Percentiles rank a stretch among this genome's conserved stretches.
Evolutionary conservation across 805 yeast genomes (phyloP).

Genomic region (Wickerhamomyces chambardii): DNA sequence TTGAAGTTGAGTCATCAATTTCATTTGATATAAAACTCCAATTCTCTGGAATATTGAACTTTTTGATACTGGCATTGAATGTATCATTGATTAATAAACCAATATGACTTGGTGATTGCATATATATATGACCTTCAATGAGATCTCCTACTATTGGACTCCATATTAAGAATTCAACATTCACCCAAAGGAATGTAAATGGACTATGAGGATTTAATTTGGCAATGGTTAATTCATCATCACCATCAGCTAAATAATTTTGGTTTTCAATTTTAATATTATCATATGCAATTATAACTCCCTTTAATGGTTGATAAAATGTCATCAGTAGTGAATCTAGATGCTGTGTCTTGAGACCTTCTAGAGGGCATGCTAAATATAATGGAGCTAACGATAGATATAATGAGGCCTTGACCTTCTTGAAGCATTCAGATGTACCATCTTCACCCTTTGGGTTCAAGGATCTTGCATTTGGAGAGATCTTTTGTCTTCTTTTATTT

Average conservation of each 20-base stretch:
- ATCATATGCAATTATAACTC: slow-evolving; percentile 77
- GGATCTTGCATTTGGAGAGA: slow-evolving; percentile 16
- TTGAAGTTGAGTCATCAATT: slow-evolving; percentile 39
- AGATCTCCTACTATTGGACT: slow-evolving; percentile 81
- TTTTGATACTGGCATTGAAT: slow-evolving; percentile 87
- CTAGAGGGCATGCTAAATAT: slow-evolving; percentile 55
- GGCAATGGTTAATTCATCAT: slow-evolving; percentile 30
- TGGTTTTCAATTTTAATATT: slow-evolving; percentile 45
- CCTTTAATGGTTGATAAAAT: slow-evolving; percentile 60
- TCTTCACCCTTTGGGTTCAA: slow-evolving; percentile 28
- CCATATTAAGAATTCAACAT: slow-evolving; percentile 82
- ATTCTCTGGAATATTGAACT: slow-evolving; percentile 71
- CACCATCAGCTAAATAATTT: slow-evolving; percentile 24
- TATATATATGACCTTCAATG: slow-evolving; percentile 79
- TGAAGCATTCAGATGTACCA: slow-evolving; percentile 64
- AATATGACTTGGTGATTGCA: slow-evolving; percentile 93
- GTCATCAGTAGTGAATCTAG: slow-evolving; percentile 86
- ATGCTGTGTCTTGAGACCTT: slow-evolving; percentile 83
- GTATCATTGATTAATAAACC: slow-evolving; percentile 89
- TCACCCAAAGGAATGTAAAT: slow-evolving; percentile 80
- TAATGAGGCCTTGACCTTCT: slow-evolving; percentile 45
- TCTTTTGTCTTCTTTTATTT: slow-evolving; percentile 1
- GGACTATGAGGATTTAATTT: slow-evolving; percentile 77
- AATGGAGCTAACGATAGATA: slow-evolving; percentile 88
- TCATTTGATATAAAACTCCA: slow-evolving; percentile 85